A percentile compares a stretch with the other conserved stretches of the same genome.
phyloP scores from a whole-genome alignment of 169 alveolate species.

The Plasmodium adleri region DNA sequence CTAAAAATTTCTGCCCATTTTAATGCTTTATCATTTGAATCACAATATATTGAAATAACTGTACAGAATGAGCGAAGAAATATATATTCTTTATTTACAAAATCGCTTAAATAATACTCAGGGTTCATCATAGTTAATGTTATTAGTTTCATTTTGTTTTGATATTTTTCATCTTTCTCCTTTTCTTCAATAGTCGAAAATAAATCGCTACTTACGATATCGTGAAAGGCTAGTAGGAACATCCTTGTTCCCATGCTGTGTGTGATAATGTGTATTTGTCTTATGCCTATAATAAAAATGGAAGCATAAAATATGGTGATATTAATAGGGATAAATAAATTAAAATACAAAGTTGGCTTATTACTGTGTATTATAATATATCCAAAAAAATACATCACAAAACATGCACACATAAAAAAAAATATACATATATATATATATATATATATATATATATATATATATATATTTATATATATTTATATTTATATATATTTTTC shows the following conservation, averaged over 20 bases:
- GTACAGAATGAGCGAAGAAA: constrained; percentile 81
- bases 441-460: neutral
- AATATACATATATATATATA: neutral
- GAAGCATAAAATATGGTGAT: too few species aligned
- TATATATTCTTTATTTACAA: constrained; percentile 81
- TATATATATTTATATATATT: neutral
- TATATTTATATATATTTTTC: neutral
- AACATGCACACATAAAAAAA: neutral
- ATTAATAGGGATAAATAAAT: neutral
- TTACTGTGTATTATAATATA: too few species aligned
- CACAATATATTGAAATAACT: constrained; percentile 83
- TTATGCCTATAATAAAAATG: constrained; percentile 76
- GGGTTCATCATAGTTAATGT: constrained; percentile 88
- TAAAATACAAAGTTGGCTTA: neutral
- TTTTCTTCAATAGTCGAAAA: constrained; percentile 80
- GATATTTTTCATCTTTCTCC: constrained; percentile 31
- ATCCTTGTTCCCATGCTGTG: constrained; percentile 88
- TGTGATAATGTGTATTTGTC: constrained; percentile 88
- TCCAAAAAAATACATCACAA: neutral
- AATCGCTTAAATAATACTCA: constrained; percentile 83
- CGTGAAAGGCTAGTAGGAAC: constrained; percentile 86
- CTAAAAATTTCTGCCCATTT: constrained; percentile 83
- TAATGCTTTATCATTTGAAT: constrained; percentile 82
- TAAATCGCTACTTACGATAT: constrained; percentile 77
- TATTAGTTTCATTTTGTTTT: constrained; percentile 78